A percentile compares a stretch with the other conserved stretches of the same genome.
Evolutionary conservation across 495 filamentous ascomycete species (phyloP).

Genomic region (Mytilinidion resinicola): DNA sequence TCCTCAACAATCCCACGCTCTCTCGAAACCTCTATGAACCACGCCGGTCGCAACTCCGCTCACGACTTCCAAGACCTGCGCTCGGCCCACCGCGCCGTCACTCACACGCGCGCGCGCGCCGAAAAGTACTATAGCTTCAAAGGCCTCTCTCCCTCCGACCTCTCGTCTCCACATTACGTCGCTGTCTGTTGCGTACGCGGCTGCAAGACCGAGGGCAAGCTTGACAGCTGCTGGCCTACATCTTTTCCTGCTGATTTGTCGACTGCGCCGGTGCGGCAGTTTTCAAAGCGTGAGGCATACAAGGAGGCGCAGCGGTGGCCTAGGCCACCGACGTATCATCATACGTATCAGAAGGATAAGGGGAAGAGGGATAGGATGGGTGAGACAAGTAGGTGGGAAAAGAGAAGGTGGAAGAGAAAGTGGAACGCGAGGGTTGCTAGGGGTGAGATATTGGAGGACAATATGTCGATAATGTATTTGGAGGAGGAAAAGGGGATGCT

Average conservation of each 20-base stretch:
- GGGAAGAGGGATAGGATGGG: neutral
- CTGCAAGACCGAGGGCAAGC: neutral
- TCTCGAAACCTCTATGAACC: neutral
- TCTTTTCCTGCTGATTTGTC: neutral
- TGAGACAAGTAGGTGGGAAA: neutral
- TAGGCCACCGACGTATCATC: neutral
- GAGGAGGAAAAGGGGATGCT: neutral
- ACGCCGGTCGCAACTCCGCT: neutral
- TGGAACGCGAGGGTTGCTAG: neutral
- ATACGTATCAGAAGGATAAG: neutral
- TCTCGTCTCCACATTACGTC: neutral
- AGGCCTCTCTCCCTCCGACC: neutral
- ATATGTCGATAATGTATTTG: neutral
- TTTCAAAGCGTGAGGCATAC: neutral
- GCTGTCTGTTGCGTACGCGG: neutral
- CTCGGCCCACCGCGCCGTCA: neutral
- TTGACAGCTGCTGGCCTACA: neutral
- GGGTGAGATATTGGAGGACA: neutral
- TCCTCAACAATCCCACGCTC: neutral
- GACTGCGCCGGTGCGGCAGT: neutral
- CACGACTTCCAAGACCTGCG: neutral
- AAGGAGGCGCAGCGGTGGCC: neutral
- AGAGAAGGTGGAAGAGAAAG: neutral
- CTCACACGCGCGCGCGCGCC: neutral
- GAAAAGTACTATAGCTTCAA: neutral